These are phyloP conservation scores for Poa pratensis DNA, from an alignment of 176 grass and related monocot genomes.

Conservation along the genomic window DNA sequence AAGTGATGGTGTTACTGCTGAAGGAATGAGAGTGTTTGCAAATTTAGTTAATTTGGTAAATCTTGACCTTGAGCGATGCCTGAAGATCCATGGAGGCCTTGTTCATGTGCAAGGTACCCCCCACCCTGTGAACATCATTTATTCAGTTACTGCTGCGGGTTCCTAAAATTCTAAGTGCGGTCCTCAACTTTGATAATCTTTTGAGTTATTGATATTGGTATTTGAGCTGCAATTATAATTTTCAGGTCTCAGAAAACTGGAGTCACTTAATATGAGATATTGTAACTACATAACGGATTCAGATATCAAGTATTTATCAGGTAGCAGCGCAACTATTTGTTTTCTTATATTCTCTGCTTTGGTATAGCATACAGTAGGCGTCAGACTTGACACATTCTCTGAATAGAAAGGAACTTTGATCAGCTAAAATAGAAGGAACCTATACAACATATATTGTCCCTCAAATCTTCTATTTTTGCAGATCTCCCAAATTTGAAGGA, in stretches of 20 bases:
- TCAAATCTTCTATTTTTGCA: slow-evolving; percentile 37
- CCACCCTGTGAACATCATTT: slow-evolving; percentile 1
- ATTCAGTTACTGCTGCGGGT: background rate
- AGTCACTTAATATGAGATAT: slow-evolving; percentile 86
- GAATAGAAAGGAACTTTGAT: slow-evolving; percentile 38
- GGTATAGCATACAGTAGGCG: background rate
- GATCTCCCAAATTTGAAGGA: slow-evolving; percentile 89
- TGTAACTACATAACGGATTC: slow-evolving; percentile 77
- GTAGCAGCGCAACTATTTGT: slow-evolving; percentile 41
- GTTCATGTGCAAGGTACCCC: slow-evolving; percentile 82
- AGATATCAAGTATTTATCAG: slow-evolving; percentile 84
- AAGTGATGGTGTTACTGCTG: slow-evolving; percentile 65
- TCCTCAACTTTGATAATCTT: background rate
- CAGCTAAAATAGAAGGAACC: background rate
- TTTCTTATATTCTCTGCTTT: background rate
- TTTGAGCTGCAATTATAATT: slow-evolving; percentile 10
- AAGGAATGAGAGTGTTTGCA: slow-evolving; percentile 72
- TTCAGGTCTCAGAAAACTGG: slow-evolving; percentile 79
- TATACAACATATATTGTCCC: slow-evolving; percentile 4
- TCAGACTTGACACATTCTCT: background rate
- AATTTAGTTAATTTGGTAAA: slow-evolving; percentile 86
- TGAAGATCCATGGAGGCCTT: slow-evolving; percentile 77
- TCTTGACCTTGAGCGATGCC: slow-evolving; percentile 87
- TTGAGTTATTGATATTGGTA: slow-evolving; percentile 14
- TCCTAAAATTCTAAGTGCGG: slow-evolving; percentile 1